phyloP scores from a whole-genome alignment of 2,329 filamentous ascomycete genomes.

The Parascedosporium putredinis region DNA sequence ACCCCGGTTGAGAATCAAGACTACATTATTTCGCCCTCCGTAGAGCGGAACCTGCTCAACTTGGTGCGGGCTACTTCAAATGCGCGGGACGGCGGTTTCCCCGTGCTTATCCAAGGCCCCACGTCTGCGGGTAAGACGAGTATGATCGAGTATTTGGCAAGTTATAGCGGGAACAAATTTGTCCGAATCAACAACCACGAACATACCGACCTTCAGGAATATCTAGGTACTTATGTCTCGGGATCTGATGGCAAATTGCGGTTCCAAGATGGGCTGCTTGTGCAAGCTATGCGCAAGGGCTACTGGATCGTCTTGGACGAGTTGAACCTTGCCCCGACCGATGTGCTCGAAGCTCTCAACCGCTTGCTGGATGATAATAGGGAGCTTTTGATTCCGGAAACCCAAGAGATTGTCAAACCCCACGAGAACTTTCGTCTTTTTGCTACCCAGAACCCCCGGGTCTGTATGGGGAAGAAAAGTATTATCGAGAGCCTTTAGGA shows the following conservation, averaged over 20 bases:
- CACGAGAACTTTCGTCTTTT: constrained; percentile 97
- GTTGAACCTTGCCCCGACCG: constrained; percentile 89
- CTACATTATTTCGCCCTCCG: constrained; percentile 94
- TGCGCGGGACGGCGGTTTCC: constrained; percentile 53
- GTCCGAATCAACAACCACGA: constrained; percentile 99
- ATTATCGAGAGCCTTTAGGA: constrained; percentile 87
- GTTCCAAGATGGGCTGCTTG: constrained; percentile 89
- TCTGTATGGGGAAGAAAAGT: constrained; percentile 92
- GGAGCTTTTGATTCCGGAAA: constrained; percentile 91
- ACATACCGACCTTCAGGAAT: constrained; percentile 96
- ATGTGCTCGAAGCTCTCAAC: constrained; percentile 93
- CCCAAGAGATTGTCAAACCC: constrained; percentile 83
- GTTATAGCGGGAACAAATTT: constrained; percentile 91
- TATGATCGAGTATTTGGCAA: constrained; percentile 98
- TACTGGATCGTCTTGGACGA: constrained; percentile 99
- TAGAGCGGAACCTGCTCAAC: constrained; percentile 90
- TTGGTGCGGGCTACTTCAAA: constrained; percentile 90
- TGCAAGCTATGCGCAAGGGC: constrained; percentile 82
- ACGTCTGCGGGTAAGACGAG: constrained; percentile 97
- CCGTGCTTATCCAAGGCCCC: constrained; percentile 89
- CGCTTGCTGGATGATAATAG: constrained; percentile 91
- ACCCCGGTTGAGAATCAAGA: constrained; percentile 62
- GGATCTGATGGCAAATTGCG: constrained; percentile 71
- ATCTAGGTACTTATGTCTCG: constrained; percentile 88
- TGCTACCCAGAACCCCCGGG: constrained; percentile 96